Base-by-base conservation (phyloP, 139 green algal genomes). In the Closterium sp. region DNA sequence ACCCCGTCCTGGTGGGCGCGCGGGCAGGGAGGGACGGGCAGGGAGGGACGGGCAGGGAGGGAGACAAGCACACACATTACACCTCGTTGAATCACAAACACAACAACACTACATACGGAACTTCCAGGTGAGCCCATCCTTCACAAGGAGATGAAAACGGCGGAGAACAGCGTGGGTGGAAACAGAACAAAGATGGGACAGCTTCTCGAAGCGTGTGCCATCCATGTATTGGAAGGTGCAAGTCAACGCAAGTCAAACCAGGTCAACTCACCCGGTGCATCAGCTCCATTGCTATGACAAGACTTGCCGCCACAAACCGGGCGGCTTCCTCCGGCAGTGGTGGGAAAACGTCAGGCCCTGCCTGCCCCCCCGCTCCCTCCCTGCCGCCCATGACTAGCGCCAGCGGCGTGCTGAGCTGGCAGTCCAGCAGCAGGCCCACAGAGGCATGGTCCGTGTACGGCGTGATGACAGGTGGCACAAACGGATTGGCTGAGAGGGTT, bases 221-320 rank as follows among this genome's bases (percentile, higher is more conserved):
- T n/a, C n/a, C 38, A 50, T 50, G 38, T 17, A 50, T 50, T 50
- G 38, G 38, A 50, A 50, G 38, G 28, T 28, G 79, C 79, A 86
- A 86, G 24, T n/a, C 79, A 86, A 86, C 79, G 79, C 79, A 86
- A 86, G 24, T n/a, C 79, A 86, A 86, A 30, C 24, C 79, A 11
- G 27, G 24, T n/a, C 79, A 86, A 86, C 79, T 9, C 88, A 91
- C 88, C 38, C 29, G n/a, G 19, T 94, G 85, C 24, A 89, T 13
- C 84, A 94, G 90, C 28, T 92, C 28, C 30, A 91, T 92, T 94
- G 93, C 86, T 92, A 91, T 5, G 4, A 91, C 88, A 85, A 91
- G 45, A 85, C 88, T 88, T 24, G 88, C 88, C 70, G 88, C 88
- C 70, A 91, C 73, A 84, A 91, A 91, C 19, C 88, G 88, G 24